Conservation (phyloP, 2,329 filamentous ascomycete genomes). For the Thyridium curvatum region DNA sequence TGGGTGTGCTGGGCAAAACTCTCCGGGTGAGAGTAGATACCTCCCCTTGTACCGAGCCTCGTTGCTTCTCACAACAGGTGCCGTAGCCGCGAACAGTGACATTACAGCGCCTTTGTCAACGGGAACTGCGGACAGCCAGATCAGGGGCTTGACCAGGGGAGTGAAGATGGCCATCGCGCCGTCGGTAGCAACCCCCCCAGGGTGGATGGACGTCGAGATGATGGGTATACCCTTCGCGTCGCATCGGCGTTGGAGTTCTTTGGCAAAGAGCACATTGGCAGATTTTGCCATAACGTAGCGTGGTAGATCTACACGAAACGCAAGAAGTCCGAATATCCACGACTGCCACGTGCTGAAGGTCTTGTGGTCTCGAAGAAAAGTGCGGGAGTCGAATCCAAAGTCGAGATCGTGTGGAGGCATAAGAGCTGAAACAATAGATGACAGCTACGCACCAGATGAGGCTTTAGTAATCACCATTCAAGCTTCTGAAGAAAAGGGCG, state of each 20-base stretch:
- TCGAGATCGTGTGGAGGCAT: conserved; percentile 12
- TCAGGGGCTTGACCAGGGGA: conserved; percentile 8
- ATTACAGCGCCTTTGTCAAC: conserved; percentile 10
- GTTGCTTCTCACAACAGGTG: conserved; percentile 5
- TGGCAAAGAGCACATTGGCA: conserved; percentile 13
- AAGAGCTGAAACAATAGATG: conserved; percentile 9
- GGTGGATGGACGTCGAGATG: conserved; percentile 11
- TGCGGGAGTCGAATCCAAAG: conserved; percentile 11
- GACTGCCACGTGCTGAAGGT: conserved; percentile 10
- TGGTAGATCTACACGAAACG: conserved; percentile 8
- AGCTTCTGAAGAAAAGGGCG: neutral
- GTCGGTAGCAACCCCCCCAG: conserved; percentile 10
- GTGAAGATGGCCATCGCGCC: conserved; percentile 6
- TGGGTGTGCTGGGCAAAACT: too few species aligned
- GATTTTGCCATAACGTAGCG: conserved; percentile 15
- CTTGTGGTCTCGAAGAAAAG: conserved; percentile 5
- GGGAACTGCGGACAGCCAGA: conserved; percentile 38
- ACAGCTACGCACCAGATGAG: conserved; percentile 2
- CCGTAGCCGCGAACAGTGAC: conserved; percentile 13
- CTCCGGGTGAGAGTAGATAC: too few species aligned
- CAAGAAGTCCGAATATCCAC: conserved; percentile 1
- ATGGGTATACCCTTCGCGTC: conserved; percentile 9
- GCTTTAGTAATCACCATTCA: neutral
- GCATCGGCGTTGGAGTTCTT: conserved; percentile 12
- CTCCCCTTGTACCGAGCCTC: conserved; percentile 9